Evolutionary conservation across 768 basidiomycete species (phyloP), one percentile per base, ranked within the genome.

Genomic region (Termitomyces sp.): DNA sequence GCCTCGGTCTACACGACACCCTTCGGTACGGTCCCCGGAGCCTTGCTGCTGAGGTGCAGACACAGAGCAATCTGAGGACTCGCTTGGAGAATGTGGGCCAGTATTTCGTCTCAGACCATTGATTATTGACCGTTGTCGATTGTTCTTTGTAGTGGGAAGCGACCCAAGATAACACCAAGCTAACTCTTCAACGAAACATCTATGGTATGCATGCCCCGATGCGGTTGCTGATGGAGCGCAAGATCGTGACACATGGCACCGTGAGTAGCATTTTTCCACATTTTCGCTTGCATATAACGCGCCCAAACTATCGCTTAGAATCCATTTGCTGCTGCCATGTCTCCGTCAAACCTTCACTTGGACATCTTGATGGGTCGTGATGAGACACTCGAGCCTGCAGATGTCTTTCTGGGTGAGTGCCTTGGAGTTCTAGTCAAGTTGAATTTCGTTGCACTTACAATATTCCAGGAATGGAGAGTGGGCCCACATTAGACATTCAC

Each of bases 331-430:
- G 79, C 88, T 15, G 81, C 75, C 38, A 68, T 85, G 61, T 74
- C 79, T 15, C 80, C 79, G 50, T 83, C 85, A 11, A 97, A 98
- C 71, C 66, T 98, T 38, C 87, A 91, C 60, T 82, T 95, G 26
- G 96, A 99, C 68, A 90, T 98, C 62, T 71, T 99, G 55, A 90
- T 90, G 84, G 96, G 96, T 45, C 84, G 87, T 38, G 96, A 99
- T 65, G 92, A 97, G 69, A 76, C 72, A 22, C 77, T 99, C 53
- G 87, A 88, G 26, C 79, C 85, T 4, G 72, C 73, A 2, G 96
- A 98, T 66, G 78, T 96, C 61, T 90, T 98, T 76, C 75, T 80
- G 38, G 85, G 93, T 85, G 62, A 44, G 82, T 71, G 32, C 21
- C 14, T 30, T 26, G 14, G 14, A 15, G 35, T 7, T 44, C 17